A percentile compares a stretch with the other conserved stretches of the same genome.
Evolutionary conservation across 108 stramenopile genomes (phyloP).

Genomic region (Cyclotella cryptica): DNA sequence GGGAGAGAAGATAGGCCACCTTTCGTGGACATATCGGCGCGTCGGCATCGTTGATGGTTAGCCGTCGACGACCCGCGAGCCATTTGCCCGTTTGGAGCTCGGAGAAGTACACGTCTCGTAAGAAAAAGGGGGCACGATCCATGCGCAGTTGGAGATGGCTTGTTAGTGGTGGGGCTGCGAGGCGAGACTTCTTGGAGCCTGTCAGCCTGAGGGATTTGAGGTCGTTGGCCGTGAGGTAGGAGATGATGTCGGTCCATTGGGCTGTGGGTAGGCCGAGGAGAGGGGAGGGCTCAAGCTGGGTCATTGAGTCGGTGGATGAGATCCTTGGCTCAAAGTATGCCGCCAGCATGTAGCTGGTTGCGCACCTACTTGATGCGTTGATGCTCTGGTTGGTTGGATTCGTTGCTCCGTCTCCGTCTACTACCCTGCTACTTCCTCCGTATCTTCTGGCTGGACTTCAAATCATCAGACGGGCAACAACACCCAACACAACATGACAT

Average conservation of each 20-base stretch:
- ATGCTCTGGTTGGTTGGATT: too few relatives aligned
- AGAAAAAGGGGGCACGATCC: conserved; percentile 41
- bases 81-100: conserved; percentile 21
- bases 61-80: conserved; percentile 30
- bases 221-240: conserved; percentile 33
- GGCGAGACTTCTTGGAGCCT: conserved; percentile 22
- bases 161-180: conserved; percentile 35
- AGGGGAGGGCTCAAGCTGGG: neutral
- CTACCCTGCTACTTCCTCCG: too few relatives aligned
- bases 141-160: conserved; percentile 35
- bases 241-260: conserved; percentile 34
- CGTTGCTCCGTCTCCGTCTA: too few relatives aligned
- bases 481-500: too few relatives aligned
- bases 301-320: too few relatives aligned
- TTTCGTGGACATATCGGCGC: conserved; percentile 17
- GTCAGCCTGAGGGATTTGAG: conserved; percentile 39
- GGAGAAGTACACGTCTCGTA: conserved; percentile 3
- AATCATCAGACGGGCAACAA: too few relatives aligned
- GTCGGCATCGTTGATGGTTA: conserved; percentile 36
- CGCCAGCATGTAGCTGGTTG: too few relatives aligned
- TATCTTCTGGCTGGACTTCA: too few relatives aligned
- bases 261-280: neutral
- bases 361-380: too few relatives aligned
- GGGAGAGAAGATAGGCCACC: conserved; percentile 30
- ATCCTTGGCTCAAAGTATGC: too few relatives aligned